Conservation (phyloP, 1,284 basidiomycete species). For the Tremellales sp. region DNA sequence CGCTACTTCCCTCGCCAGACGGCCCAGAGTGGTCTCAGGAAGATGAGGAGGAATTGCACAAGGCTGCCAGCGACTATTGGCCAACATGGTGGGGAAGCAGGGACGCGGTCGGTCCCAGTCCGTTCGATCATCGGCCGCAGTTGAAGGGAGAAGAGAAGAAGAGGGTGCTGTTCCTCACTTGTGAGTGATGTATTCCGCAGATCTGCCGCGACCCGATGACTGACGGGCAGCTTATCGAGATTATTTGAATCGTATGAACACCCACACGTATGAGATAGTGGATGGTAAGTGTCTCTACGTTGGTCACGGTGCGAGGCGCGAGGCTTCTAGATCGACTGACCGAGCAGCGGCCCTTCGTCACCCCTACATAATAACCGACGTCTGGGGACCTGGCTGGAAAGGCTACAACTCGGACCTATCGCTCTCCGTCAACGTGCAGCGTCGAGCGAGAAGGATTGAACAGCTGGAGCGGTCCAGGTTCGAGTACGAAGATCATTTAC, state of each 20-base stretch:
- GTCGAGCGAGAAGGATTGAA: slow-evolving; percentile 28
- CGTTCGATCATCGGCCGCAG: slow-evolving; percentile 33
- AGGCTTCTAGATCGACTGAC: too few species aligned
- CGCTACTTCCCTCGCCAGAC: too few species aligned
- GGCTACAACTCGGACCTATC: slow-evolving; percentile 39
- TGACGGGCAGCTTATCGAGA: slow-evolving; percentile 33
- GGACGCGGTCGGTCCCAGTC: slow-evolving; percentile 39
- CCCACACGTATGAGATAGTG: slow-evolving; percentile 47
- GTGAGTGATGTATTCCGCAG: slow-evolving; percentile 22
- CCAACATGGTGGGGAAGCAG: slow-evolving; percentile 42
- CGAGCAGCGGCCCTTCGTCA: slow-evolving; percentile 44
- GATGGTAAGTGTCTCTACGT: slow-evolving; percentile 22
- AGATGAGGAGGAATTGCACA: not conserved
- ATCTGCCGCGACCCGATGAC: too few species aligned
- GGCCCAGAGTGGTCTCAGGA: not conserved
- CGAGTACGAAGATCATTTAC: slow-evolving; percentile 7
- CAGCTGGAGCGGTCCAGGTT: slow-evolving; percentile 24
- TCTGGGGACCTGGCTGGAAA: slow-evolving; percentile 48
- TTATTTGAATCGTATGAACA: slow-evolving; percentile 48
- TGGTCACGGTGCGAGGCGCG: not conserved
- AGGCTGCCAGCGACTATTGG: slow-evolving; percentile 14
- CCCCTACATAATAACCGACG: slow-evolving; percentile 39
- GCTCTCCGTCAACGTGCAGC: slow-evolving; percentile 40
- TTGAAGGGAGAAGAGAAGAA: slow-evolving; percentile 12
- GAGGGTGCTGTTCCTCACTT: slow-evolving; percentile 45